Percentiles rank a stretch among this genome's conserved stretches.
phyloP scores from a whole-genome alignment of 2,329 filamentous ascomycete genomes.

The Fusarium transvaalense region DNA sequence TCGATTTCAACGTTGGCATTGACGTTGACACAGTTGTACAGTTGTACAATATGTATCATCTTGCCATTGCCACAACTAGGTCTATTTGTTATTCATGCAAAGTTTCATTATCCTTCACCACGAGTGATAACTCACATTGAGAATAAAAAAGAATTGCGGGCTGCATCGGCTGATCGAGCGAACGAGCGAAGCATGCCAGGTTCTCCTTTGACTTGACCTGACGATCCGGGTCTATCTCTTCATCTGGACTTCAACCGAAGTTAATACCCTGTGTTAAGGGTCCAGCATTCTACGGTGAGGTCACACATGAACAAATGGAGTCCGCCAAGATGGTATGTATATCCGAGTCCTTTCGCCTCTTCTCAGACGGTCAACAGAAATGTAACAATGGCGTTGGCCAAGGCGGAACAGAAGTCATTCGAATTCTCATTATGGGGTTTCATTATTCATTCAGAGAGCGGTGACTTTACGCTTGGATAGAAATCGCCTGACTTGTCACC shows the following conservation, averaged over 20 bases:
- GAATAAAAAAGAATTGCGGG: background rate
- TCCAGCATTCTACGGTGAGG: background rate
- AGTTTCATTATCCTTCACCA: no score
- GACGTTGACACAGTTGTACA: background rate
- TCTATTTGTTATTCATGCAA: no score
- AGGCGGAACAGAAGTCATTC: background rate
- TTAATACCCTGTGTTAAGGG: constrained; percentile 6
- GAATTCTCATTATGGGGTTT: background rate
- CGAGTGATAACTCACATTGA: background rate
- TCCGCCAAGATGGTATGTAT: constrained; percentile 10
- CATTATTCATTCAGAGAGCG: background rate
- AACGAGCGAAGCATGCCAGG: background rate
- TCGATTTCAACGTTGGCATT: background rate
- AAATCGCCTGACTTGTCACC: background rate
- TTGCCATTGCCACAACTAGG: background rate
- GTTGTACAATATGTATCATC: background rate
- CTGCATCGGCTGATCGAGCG: constrained; percentile 7
- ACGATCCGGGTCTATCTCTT: constrained; percentile 4
- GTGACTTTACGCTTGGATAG: background rate
- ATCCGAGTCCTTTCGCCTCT: background rate
- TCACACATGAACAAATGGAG: background rate
- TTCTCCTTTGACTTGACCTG: background rate
- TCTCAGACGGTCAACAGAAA: background rate
- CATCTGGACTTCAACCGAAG: constrained; percentile 1
- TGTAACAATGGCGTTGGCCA: background rate